Evolutionary conservation across 345 rosid genomes (phyloP).

Genomic region (Camelina laxa): DNA sequence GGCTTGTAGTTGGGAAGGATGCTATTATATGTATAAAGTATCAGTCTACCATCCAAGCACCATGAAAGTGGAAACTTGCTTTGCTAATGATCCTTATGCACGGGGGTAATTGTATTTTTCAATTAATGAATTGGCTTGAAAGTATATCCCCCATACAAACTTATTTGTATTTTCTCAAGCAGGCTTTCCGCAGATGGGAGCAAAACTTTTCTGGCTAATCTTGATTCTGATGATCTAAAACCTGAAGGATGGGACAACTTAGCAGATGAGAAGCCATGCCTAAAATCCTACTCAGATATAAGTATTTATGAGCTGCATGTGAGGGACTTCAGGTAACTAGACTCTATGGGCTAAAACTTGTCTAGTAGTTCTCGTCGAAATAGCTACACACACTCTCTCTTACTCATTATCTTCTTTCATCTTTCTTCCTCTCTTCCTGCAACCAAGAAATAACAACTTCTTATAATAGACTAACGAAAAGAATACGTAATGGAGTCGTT

Average conservation of each 20-base stretch:
- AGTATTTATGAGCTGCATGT: slow-evolving; percentile 94
- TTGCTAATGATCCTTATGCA: slow-evolving; percentile 95
- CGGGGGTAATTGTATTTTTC: slow-evolving; percentile 68
- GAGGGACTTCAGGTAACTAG: slow-evolving; percentile 84
- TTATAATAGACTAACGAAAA: not conserved
- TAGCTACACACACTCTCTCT: slow-evolving; percentile 1
- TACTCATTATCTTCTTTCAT: slow-evolving; percentile 1
- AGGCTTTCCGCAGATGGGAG: slow-evolving; percentile 90
- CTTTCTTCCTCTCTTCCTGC: not conserved
- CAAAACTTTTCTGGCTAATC: slow-evolving; percentile 76
- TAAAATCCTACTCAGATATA: slow-evolving; percentile 69
- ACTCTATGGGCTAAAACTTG: slow-evolving; percentile 6
- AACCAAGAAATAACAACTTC: not conserved
- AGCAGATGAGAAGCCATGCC: slow-evolving; percentile 66
- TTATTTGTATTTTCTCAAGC: slow-evolving; percentile 44
- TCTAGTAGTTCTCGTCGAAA: slow-evolving; percentile 3
- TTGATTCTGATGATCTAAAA: slow-evolving; percentile 60
- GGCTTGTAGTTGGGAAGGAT: slow-evolving; percentile 80
- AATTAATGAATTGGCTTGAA: slow-evolving; percentile 34
- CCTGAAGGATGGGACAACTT: slow-evolving; percentile 85
- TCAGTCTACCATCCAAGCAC: slow-evolving; percentile 84
- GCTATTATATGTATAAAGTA: slow-evolving; percentile 82
- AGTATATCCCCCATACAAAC: not conserved
- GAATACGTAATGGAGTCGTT: not conserved
- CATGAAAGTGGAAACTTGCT: slow-evolving; percentile 72